Base-by-base conservation (phyloP, 202 grass and related monocot species). In the Bolboschoenoplectus hybrid region DNA sequence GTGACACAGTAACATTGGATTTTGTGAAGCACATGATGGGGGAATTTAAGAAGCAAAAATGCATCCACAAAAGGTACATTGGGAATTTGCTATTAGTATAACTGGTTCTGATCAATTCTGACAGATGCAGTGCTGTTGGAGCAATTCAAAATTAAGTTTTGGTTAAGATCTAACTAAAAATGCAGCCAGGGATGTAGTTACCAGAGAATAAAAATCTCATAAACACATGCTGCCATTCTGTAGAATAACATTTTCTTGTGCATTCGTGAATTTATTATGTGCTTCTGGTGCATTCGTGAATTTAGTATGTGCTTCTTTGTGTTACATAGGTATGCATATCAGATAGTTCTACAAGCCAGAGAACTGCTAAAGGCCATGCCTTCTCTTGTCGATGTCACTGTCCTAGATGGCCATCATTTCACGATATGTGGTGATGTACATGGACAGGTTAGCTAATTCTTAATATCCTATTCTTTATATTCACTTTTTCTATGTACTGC, bases 381-480 rank as follows among this genome's bases (percentile, higher is more conserved):
- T 89, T 91, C 97, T 57, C 97, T 99, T 67, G 89, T 99, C 26
- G 92, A 96, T 74, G 91, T 99, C 46, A 73, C 83, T 73, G 88
- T 99, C 83, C 88, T 87, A 49, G 56, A 90, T 53, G 68, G 88
- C 53, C 71, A 67, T 50, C 90, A 89, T 80, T 91, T 99, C 71
- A 96, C 90, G 34, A 90, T 99, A 58, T 99, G 97, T 9, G 92
- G 97, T 83, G 97, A 99, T 92, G 95, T 96, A 40, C 97, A 99
- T 82, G 97, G 93, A 20, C 97, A 96, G 92, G 97, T 96, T 89
- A 87, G 51, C 56, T 84, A 46, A 73, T 67, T 44, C 4, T 67
- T 40, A 41, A 4, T 26, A 80, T 35, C 38, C 35, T 61, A 68
- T 81, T 49, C 35, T 80, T 14, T 45, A 13, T 57, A 84, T 74